Evolutionary conservation across 257 asterid species (phyloP).

Genomic region (Mentha longifolia): DNA sequence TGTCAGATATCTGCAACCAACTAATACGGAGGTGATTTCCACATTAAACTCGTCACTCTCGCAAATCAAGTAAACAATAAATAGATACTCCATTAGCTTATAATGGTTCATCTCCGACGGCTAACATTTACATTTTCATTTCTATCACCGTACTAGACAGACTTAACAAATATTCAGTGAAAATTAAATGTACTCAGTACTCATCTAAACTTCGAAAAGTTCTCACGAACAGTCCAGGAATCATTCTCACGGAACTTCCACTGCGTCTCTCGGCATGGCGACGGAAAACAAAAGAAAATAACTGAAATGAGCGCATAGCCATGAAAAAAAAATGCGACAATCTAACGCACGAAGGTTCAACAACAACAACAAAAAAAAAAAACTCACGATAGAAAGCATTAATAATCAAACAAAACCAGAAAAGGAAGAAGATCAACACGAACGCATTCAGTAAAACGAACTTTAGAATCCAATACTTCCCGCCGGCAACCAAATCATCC

Average conservation of each 20-base stretch:
- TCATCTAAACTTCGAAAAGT: neutral
- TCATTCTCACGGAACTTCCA: no score
- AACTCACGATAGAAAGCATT: neutral
- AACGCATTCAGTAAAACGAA: conserved; percentile 49
- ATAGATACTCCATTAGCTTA: neutral
- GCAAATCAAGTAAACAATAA: neutral
- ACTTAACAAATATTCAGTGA: neutral
- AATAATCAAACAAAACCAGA: neutral
- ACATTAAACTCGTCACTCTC: neutral
- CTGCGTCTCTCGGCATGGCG: no score
- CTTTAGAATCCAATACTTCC: conserved; percentile 41
- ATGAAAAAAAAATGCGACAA: neutral
- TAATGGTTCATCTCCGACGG: neutral
- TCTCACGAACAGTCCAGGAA: no score
- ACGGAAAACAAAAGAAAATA: no score
- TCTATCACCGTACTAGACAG: neutral
- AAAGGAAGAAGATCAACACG: neutral
- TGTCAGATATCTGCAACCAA: conserved; percentile 15
- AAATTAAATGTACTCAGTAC: neutral
- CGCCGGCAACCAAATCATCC: conserved; percentile 22
- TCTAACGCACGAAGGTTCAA: neutral
- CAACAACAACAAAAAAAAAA: no score
- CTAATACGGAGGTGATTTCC: conserved; percentile 10
- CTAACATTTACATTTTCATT: neutral
- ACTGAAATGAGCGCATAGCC: no score